These are phyloP conservation scores for Psophocarpus tetragonolobus DNA, from an alignment of 306 rosid species.

Conservation along the genomic window DNA sequence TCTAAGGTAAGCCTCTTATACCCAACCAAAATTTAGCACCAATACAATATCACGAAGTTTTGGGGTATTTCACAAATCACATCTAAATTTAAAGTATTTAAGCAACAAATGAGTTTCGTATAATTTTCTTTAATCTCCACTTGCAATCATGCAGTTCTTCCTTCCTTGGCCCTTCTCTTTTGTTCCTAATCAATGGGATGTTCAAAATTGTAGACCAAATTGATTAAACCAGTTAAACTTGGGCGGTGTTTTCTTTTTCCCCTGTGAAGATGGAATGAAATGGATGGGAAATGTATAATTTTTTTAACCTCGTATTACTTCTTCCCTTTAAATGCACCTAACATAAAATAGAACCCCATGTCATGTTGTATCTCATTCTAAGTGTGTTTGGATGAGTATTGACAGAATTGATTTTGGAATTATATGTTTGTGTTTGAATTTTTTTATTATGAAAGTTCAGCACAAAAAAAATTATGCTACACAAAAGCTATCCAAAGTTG, in stretches of 20 bases:
- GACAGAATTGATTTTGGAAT: too few relatives aligned
- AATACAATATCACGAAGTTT: background rate
- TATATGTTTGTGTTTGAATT: too few relatives aligned
- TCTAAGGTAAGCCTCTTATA: background rate
- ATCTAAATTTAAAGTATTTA: background rate
- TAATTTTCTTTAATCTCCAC: background rate
- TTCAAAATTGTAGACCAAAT: slow-evolving; percentile 1
- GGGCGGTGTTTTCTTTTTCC: background rate
- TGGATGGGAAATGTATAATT: background rate
- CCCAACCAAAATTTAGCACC: background rate
- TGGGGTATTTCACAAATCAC: background rate
- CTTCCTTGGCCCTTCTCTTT: background rate
- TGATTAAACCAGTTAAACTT: background rate
- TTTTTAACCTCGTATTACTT: background rate
- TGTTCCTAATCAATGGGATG: background rate
- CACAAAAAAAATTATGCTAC: too few relatives aligned
- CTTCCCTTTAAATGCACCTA: too few relatives aligned
- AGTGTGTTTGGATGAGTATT: too few relatives aligned
- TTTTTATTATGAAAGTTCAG: too few relatives aligned
- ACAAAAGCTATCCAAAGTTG: too few relatives aligned
- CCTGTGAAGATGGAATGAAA: background rate
- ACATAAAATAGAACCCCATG: background rate
- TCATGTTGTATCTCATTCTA: background rate
- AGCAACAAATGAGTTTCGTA: background rate
- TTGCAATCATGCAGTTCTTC: background rate